A percentile compares a stretch with the other conserved stretches of the same genome.
phyloP scores from a whole-genome alignment of 805 yeast species.

The Barnettozyma siamensis region DNA sequence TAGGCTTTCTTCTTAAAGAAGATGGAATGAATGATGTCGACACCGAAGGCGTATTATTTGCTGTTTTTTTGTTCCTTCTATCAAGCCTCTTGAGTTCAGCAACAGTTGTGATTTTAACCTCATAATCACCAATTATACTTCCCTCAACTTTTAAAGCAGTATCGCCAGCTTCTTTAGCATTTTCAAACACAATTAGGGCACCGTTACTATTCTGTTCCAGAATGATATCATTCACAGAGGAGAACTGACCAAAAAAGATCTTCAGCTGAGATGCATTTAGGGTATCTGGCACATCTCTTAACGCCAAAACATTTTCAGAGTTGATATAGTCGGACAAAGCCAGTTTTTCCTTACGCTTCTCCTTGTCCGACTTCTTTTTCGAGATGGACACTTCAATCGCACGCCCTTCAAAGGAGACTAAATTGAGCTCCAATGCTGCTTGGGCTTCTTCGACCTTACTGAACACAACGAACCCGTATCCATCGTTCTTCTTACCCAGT shows the following conservation, averaged over 20 bases:
- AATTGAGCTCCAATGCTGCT: conserved; percentile 39
- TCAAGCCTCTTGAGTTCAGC: conserved; percentile 23
- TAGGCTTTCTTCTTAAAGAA: conserved; percentile 8
- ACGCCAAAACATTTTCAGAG: conserved; percentile 20
- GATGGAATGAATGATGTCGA: conserved; percentile 5
- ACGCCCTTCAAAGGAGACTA: conserved; percentile 39
- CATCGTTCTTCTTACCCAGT: conserved; percentile 38
- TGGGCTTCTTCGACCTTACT: conserved; percentile 37
- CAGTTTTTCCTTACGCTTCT: conserved; percentile 25
- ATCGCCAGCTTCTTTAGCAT: conserved; percentile 42
- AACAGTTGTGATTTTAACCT: conserved; percentile 30
- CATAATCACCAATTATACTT: conserved; percentile 29
- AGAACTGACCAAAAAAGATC: conserved; percentile 26
- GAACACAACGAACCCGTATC: conserved; percentile 63
- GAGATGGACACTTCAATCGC: conserved; percentile 45
- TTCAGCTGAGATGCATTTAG: conserved; percentile 32
- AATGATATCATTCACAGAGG: conserved; percentile 37
- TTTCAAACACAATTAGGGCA: conserved; percentile 45
- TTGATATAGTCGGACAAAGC: conserved; percentile 17
- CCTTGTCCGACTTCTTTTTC: conserved; percentile 32
- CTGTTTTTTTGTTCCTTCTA: not conserved
- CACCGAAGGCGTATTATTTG: no score
- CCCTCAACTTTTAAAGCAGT: conserved; percentile 42
- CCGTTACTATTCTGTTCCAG: conserved; percentile 40
- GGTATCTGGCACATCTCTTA: conserved; percentile 31